These are phyloP conservation scores for Jacaranda copaia DNA, from an alignment of 257 asterid genomes.

Conservation along the genomic window DNA sequence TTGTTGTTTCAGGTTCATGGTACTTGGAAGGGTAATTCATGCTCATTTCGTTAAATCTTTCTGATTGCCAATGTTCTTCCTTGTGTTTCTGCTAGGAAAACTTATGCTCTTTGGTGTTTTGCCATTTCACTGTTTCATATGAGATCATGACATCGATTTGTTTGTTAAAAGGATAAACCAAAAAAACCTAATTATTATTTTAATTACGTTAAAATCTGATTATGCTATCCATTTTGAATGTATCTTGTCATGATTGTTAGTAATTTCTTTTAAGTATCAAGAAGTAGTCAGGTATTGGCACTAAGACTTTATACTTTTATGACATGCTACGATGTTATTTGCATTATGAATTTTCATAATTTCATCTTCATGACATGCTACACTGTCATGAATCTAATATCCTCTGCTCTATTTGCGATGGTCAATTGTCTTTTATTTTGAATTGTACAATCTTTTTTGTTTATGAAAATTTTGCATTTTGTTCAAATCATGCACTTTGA, in stretches of 20 bases:
- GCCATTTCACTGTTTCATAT: too few species aligned
- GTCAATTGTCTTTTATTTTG: neutral
- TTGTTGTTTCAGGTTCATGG: neutral
- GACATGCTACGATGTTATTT: constrained; percentile 8
- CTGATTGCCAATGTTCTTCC: constrained; percentile 11
- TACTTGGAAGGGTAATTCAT: neutral
- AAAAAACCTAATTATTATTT: too few species aligned
- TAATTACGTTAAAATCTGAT: too few species aligned
- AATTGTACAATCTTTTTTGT: constrained; percentile 14
- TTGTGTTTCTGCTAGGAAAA: neutral
- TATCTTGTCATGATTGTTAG: constrained; percentile 10
- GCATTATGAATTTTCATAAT: constrained; percentile 9
- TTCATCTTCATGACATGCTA: constrained; percentile 25
- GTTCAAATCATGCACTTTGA: constrained; percentile 30
- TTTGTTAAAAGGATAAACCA: too few species aligned
- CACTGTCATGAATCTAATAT: constrained; percentile 10
- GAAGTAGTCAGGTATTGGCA: neutral
- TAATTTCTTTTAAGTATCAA: neutral
- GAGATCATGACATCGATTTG: too few species aligned
- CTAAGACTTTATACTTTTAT: neutral
- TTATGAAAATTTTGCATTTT: constrained; percentile 8
- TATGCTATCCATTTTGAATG: neutral
- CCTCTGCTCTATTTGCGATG: neutral
- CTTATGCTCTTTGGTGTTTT: too few species aligned
- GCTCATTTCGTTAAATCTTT: neutral